Conservation (phyloP, 805 yeast species). For the Candida takata region DNA sequence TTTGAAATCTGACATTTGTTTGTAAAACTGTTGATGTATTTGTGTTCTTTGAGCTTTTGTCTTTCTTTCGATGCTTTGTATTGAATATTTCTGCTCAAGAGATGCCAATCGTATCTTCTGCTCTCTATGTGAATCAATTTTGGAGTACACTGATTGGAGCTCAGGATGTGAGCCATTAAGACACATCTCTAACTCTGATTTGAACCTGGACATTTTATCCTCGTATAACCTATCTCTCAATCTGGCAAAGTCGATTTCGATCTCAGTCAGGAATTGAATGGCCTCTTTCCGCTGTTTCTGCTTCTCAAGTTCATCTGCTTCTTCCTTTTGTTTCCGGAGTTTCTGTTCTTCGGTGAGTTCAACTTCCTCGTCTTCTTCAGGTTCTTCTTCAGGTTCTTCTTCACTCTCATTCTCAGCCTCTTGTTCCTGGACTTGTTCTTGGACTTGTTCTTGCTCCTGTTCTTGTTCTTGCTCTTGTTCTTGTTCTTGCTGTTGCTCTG, state of each 20-base stretch:
- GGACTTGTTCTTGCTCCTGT: too few relatives aligned
- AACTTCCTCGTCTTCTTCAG: constrained; percentile 19
- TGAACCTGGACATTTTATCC: constrained; percentile 69
- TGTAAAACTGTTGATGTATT: constrained; percentile 77
- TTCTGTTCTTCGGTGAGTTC: constrained; percentile 21
- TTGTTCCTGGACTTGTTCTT: constrained; percentile 7
- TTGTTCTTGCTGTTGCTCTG: constrained; percentile 20
- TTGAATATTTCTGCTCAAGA: constrained; percentile 51
- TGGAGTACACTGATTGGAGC: constrained; percentile 59
- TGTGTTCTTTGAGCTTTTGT: constrained; percentile 73
- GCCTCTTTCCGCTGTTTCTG: constrained; percentile 53
- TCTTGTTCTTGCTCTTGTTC: constrained; percentile 8
- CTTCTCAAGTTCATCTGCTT: constrained; percentile 19
- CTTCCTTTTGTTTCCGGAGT: constrained; percentile 15
- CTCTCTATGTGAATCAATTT: constrained; percentile 68
- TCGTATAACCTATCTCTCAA: constrained; percentile 79
- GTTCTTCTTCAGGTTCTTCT: constrained; percentile 18
- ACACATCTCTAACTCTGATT: constrained; percentile 82
- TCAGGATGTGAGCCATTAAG: constrained; percentile 90
- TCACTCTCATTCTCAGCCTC: constrained; percentile 14
- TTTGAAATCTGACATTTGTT: constrained; percentile 60
- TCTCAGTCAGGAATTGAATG: constrained; percentile 62
- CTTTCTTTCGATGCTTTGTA: constrained; percentile 72
- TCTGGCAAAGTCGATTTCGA: constrained; percentile 82
- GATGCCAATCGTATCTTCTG: constrained; percentile 51